Conservation (phyloP, 106 monocot genomes). For the Dendrobium chrysotoxum region DNA sequence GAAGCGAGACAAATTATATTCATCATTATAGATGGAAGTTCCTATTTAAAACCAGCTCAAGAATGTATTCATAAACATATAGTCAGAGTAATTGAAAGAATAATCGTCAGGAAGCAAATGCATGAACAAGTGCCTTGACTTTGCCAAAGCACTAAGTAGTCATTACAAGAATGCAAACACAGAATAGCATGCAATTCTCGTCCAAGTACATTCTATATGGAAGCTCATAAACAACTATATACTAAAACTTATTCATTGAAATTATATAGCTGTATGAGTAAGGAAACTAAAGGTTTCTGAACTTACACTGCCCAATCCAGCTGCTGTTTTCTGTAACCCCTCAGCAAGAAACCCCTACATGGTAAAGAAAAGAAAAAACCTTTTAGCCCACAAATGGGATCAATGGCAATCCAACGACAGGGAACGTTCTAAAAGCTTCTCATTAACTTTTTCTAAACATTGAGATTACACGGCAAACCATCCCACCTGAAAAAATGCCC, state of each 20-base stretch:
- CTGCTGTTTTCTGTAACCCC: conserved; percentile 86
- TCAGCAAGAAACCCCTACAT: conserved; percentile 91
- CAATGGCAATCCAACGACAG: background rate
- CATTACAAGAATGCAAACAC: background rate
- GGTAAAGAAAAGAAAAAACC: conserved; percentile 6
- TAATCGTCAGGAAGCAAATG: background rate
- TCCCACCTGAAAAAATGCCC: conserved; percentile 93
- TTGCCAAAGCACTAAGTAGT: background rate
- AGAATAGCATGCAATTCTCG: background rate
- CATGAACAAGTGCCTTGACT: background rate
- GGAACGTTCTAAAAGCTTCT: background rate
- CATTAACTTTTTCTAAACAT: background rate
- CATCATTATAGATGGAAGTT: background rate
- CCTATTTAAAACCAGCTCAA: background rate
- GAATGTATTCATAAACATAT: background rate
- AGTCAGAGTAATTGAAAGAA: background rate
- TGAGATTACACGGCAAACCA: background rate
- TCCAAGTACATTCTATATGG: background rate
- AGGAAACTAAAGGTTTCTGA: background rate
- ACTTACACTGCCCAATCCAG: conserved; percentile 96
- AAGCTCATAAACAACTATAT: background rate
- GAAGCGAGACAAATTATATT: background rate
- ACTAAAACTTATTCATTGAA: too few species aligned
- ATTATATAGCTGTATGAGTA: background rate
- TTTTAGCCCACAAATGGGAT: background rate